These are phyloP conservation scores for Tricholoma terreum DNA, from an alignment of 768 basidiomycete genomes.

Conservation along the genomic window DNA sequence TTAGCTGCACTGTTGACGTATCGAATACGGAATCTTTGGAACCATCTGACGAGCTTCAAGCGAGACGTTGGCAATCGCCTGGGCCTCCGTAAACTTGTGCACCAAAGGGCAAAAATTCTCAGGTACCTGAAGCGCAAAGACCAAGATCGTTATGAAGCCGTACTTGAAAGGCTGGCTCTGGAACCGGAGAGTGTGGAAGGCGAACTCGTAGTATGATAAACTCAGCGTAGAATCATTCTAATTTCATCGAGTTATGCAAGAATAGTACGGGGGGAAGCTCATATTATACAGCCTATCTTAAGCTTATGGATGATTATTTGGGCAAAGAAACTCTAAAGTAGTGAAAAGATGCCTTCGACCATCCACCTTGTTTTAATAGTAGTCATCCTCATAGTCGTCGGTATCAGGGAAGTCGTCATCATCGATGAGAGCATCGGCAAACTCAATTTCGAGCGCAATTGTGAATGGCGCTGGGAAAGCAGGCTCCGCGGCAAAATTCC, in stretches of 20 bases:
- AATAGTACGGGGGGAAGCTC: neutral
- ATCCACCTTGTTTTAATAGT: neutral
- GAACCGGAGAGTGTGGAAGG: slow-evolving; percentile 84
- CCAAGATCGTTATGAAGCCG: slow-evolving; percentile 66
- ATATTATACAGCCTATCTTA: neutral
- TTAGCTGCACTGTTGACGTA: slow-evolving; percentile 85
- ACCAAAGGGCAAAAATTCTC: slow-evolving; percentile 79
- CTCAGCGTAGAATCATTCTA: slow-evolving; percentile 1
- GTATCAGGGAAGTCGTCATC: neutral
- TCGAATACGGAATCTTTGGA: slow-evolving; percentile 79
- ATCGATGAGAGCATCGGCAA: neutral
- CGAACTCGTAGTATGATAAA: slow-evolving; percentile 66
- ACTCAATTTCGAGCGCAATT: neutral
- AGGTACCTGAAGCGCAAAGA: slow-evolving; percentile 69
- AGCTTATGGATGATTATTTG: neutral
- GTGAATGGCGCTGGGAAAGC: neutral
- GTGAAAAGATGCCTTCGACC: neutral
- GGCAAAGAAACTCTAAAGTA: neutral
- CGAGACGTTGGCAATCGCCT: slow-evolving; percentile 77
- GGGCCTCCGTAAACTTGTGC: slow-evolving; percentile 73
- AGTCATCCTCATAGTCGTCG: neutral
- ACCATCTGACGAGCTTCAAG: slow-evolving; percentile 64
- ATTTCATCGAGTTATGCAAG: neutral
- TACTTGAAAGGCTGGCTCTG: slow-evolving; percentile 72
- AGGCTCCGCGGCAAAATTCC: slow-evolving; percentile 20